Base-by-base conservation (phyloP, 345 rosid species). In the Abelmoschus esculentus region DNA sequence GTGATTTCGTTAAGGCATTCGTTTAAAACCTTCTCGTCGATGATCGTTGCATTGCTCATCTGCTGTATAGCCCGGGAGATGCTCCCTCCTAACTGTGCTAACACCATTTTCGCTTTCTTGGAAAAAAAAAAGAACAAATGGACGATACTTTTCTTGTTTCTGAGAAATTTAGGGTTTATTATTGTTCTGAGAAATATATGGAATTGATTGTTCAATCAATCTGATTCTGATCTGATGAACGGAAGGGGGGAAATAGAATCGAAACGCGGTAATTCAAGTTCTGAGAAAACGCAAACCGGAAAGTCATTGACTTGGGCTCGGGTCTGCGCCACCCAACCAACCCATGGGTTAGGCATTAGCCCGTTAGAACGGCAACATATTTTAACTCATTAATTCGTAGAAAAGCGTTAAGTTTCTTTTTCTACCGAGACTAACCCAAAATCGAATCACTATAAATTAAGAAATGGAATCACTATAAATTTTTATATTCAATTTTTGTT, bases 51-150 rank as follows among this genome's bases (percentile, higher is more conserved):
- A 80, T 93, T 89, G 88, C 91, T 88, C 97, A 93, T 93, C 88
- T 89, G 91, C 87, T 93, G 95, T 29, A 93, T 82, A 26, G 98
- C 97, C 61, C 93, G 89, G 89, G 96, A 82, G n/a, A 93, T 89
- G 77, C 88, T 86, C 88, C 97, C 96, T 52, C 98, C 92, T 58
- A 88, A 78, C 80, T 91, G 85, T 52, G 87, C 95, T 71, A 91
- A 86, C 75, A 89, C 96, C 98, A 93, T 91, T 32, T 85, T 89
- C 71, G 81, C 89, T 72, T 61, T 69, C 46, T 63, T 40, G 67
- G 19, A 1, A 5, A 31, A 31, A 2, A 31, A 31, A 3, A 31
- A 46, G 3, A 9, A 11, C 5, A 40, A 19, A 17, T 18, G 31
- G 5, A 40, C 2, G 13, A 5, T 2, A 3, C 4, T 36, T 34